phyloP scores from a whole-genome alignment of 2,329 filamentous ascomycete species.

The Epichloe glyceriae region DNA sequence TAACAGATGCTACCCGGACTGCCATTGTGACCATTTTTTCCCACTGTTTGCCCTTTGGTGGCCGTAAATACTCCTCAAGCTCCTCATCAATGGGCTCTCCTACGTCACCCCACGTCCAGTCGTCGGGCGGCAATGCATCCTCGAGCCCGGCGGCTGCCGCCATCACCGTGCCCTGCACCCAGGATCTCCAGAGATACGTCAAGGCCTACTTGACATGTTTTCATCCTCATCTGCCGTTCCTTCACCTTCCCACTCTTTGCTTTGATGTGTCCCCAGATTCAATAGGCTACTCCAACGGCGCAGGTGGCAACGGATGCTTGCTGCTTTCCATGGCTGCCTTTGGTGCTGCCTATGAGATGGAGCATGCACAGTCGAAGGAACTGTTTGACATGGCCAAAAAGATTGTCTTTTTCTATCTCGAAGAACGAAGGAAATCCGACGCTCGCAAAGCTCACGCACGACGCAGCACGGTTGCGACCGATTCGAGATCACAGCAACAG shows the following conservation, averaged over 20 bases:
- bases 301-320: constrained; percentile 74
- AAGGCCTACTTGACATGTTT: constrained; percentile 84
- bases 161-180: constrained; percentile 60
- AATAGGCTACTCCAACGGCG: constrained; percentile 43
- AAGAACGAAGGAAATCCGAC: constrained; percentile 78
- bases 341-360: constrained; percentile 76
- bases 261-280: constrained; percentile 68
- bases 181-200: constrained; percentile 82
- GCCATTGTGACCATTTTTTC: constrained; percentile 47
- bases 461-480: constrained; percentile 34
- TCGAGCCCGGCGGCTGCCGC: constrained; percentile 27
- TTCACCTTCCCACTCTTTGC: constrained; percentile 81
- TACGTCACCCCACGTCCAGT: constrained; percentile 35
- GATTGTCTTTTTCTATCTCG: constrained; percentile 86
- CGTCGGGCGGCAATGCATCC: constrained; percentile 34
- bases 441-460: constrained; percentile 52
- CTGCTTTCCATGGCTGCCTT: constrained; percentile 71
- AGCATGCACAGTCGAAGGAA: constrained; percentile 65
- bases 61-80: constrained; percentile 49
- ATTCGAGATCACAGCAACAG: constrained; percentile 32
- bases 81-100: constrained; percentile 41
- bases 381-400: constrained; percentile 90
- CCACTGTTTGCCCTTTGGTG: constrained; percentile 41
- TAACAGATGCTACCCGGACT: constrained; percentile 51
- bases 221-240: constrained; percentile 88